Evolutionary conservation across 176 grass and related monocot species (phyloP), one percentile per base, ranked within the genome.

Genomic region (Melocanna baccifera): DNA sequence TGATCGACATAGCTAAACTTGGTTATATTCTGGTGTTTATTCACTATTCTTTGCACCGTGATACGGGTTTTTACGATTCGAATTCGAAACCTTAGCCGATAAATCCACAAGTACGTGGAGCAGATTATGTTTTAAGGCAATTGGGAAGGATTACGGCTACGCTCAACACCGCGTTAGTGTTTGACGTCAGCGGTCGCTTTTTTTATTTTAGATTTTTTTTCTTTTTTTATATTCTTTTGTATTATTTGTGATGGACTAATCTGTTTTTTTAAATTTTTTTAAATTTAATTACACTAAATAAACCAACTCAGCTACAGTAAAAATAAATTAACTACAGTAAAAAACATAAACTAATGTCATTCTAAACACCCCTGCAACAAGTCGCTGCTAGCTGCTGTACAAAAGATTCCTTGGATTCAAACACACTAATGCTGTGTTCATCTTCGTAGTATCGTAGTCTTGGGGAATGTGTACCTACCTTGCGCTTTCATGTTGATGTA

Each of bases 21-120:
- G n/a, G n/a, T n/a, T n/a, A n/a, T n/a, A 0, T 57, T 9, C 34
- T 26, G 7, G 9, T 71, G 13, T 45, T 63, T 36, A 14, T 19
- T 77, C 14, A 26, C 48, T 39, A 59, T 65, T 65, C 15, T 67
- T 65, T 1, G 4, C n/a, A 29, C 28, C 5, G 29, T 66, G 36
- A 40, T n/a, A 67, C 87, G 80, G 75, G 69, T 59, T 75, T 75
- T 62, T 12, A 34, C 23, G 50, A 69, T 28, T 29, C 68, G 30
- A 50, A 69, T 28, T 39, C 69, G 39, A 48, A 50, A 41, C 32
- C 34, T 59, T 48, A 4, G 22, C 67, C 16, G 58, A 30, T 15
- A 65, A 36, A 23, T 52, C 23, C 20, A 14, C 34, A 53, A 73
- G 45, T 62, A 13, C 1, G 11, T 67, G 19, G 42, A 83, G 43